Evolutionary conservation across 1,284 basidiomycete species (phyloP), one percentile per base, ranked within the genome.

Genomic region (Sanghuangporus weigelae): DNA sequence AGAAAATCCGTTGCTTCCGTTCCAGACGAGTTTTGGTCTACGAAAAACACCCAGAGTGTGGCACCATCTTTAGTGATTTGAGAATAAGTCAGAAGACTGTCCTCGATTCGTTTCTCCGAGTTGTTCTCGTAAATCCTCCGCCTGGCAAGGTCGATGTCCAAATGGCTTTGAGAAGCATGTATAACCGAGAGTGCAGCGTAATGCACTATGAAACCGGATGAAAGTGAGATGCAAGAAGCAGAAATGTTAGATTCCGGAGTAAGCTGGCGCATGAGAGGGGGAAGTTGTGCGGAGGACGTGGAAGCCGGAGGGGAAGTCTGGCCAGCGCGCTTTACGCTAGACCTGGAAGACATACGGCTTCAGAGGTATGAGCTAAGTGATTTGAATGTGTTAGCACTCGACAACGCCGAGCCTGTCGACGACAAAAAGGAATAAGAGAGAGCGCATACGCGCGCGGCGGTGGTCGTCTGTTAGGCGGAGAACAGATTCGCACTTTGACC

Each of bases 101-200:
- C 77, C 14, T 79, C 64, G 54, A 86, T 71, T 12, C 74, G 39
- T 64, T 64, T 72, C 48, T 69, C 72, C 39, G 63, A 64, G 67
- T 81, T 80, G 57, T 72, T 73, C 26, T 73, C 70, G 11, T 83
- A 60, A 3, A 89, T 68, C 1, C 73, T 72, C 65, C 82, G 78
- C 59, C 88, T 79, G 5, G 83, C 86, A 26, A 74, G 67, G 68
- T 90, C 87, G 60, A 90, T 73, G 48, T 84, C 80, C 54, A 78
- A 74, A 56, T 74, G 68, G 38, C 67, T 68, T 2, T 71, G 58
- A 51, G 74, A 67, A n/a, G 71, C 63, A 14, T 67, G 63, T 26
- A 71, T 62, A 6, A 80, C 75, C n/a, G 73, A 67, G 71, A 79
- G 84, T 57, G 79, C 74, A 51, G 76, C 75, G 70, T 81, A 86